Base-by-base conservation (phyloP, 345 rosid genomes). In the Bruguiera sexangula region DNA sequence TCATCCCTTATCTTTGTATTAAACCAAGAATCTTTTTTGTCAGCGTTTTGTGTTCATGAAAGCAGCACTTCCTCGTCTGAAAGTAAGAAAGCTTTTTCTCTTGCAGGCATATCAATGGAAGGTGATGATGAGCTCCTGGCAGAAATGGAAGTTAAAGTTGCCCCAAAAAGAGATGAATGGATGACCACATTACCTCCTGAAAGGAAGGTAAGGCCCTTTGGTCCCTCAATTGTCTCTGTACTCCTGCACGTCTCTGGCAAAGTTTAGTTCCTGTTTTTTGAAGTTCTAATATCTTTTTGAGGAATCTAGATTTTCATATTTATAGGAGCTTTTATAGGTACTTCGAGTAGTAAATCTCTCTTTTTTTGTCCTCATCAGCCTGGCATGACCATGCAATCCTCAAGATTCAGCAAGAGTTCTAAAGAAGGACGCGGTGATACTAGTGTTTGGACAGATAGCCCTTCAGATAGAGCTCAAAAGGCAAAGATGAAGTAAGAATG, bases 101-200 rank as follows among this genome's bases (percentile, higher is more conserved):
- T 52, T 71, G 65, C 87, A 94, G 97, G 98, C 65, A 89, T 94
- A 80, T 82, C 90, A 67, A 87, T 91, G 96, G 98, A 91, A 74
- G 98, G 98, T 50, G 98, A 91, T 82, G 96, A 78, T 76, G 98
- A 91, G 73, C 90, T 94, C 60, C 79, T 94, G 54, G 95, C 85
- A 4, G 87, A 84, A 55, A 67, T 80, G 24, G 89, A 91, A 70
- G 92, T 85, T 75, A 88, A 91, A 73, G 91, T 70, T 36, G 79
- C 79, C 48, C 95, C 85, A 68, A 77, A 76, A 79, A 81, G 98
- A 74, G 97, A 94, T 10, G 98, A 94, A 85, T 94, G 98, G 98
- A 94, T 94, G 98, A 94, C 97, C 63, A 85, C 88, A 27, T 81
- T 94, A 51, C 98, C 98, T 72, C 96, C 96, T 48, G 97, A 94